Evolutionary conservation across 169 alveolate genomes (phyloP), one percentile per base, ranked within the genome.

Genomic region (Plasmodium blacklocki): DNA sequence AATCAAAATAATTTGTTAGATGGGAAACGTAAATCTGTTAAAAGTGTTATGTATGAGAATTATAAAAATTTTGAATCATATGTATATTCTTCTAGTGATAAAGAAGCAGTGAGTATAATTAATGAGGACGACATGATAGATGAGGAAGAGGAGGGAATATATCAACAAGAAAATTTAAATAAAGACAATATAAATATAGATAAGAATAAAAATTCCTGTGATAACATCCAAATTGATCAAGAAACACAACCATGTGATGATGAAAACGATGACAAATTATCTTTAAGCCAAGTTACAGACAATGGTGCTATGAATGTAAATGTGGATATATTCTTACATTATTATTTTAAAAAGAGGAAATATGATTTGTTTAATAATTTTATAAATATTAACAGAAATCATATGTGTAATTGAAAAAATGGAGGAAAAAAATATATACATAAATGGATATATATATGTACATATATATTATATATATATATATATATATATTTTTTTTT

Each of bases 301-400:
- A 83, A 83, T 45, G 91, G 85, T n/a, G 71, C 32, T 45, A 83
- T 83, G 91, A 83, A 83, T 29, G 85, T 83, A 6, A 52, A 83
- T 23, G 91, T 83, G 12, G 91, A 83, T 18, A 83, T 83, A 19
- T 83, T 83, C 19, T 56, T 83, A 43, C 91, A 83, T 63, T 83
- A 83, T 26, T 83, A 83, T 63, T 83, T 83, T 50, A 83, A 83
- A 56, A 71, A 73, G 19, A 83, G 63, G 63, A 83, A 83, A 43
- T 58, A 83, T 19, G 91, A 83, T 70, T 29, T 68, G 23, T 83
- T 83, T 74, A 83, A 83, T 62, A 83, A 83, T 39, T 68, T 83
- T 23, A 83, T 83, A 54, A 83, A 83, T 32, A 83, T 83, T 45
- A 83, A 83, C 64, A 14, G 91, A 59, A 83, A 83, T 49, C 63